Percentiles rank a stretch among this genome's conserved stretches.
Conservation (phyloP, 768 basidiomycete genomes). For the Boletus coccyginus region DNA sequence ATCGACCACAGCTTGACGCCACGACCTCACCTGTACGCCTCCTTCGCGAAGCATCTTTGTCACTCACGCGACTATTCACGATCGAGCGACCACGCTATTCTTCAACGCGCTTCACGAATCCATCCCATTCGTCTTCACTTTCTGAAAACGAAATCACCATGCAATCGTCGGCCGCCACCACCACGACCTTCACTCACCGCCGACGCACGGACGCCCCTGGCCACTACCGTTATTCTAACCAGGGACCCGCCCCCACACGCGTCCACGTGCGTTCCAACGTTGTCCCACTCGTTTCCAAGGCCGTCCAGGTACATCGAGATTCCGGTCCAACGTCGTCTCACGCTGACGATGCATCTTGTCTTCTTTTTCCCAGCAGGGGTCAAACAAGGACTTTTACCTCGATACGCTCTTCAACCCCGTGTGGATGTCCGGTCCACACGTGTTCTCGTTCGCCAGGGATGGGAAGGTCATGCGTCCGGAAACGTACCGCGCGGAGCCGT, state of each 20-base stretch:
- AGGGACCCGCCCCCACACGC: neutral
- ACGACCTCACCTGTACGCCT: neutral
- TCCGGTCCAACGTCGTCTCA: neutral
- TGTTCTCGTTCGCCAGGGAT: constrained; percentile 21
- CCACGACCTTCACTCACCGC: neutral
- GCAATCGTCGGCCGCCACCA: neutral
- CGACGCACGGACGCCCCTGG: neutral
- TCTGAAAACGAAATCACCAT: neutral
- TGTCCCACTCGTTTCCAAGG: neutral
- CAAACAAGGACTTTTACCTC: constrained; percentile 44
- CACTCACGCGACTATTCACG: neutral
- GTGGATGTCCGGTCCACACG: constrained; percentile 32
- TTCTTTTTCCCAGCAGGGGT: neutral
- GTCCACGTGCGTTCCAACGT: neutral
- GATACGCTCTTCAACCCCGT: constrained; percentile 43
- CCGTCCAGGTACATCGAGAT: neutral
- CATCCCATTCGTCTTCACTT: neutral
- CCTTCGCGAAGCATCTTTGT: neutral
- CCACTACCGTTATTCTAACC: neutral
- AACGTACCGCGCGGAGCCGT: neutral
- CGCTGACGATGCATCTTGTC: neutral
- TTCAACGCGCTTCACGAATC: neutral
- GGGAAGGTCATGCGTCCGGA: constrained; percentile 15
- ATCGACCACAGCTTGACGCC: neutral
- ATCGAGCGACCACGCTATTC: neutral